Evolutionary conservation across 148 eudicot species (phyloP), one percentile per base, ranked within the genome.

Genomic region (Chenopodium suecicum): DNA sequence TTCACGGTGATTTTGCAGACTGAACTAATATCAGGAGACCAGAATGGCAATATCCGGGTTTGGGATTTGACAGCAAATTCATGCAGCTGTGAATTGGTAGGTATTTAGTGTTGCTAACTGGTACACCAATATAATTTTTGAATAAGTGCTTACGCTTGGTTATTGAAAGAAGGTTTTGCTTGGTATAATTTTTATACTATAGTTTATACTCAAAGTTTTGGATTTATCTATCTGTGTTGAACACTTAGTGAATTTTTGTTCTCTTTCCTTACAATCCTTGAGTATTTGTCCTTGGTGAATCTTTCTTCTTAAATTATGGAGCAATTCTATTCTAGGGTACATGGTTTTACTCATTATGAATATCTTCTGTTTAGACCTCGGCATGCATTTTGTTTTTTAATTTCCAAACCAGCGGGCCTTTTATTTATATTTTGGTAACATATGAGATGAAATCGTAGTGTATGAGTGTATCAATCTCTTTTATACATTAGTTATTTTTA

Each of bases 41-140:
- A 95, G 86, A 93, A 95, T 86, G 99, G 99, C 75, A 95, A 95
- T 81, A 95, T 95, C 77, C 94, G 99, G 70, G 99, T 95, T 47
- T 95, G 99, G 99, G 99, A 95, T 86, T 87, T 95, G 89, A 95
- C 91, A 71, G 98, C 99, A 82, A 95, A 93, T 87, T 95, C 99
- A 34, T 95, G 99, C 85, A 95, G 99, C 88, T 95, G 98, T 90
- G 99, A 95, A 86, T 84, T 95, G 97, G 99, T 95, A 90, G 50
- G 87, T 84, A 47, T 70, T 41, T 8, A 56, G 50, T 46, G 14
- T 50, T 50, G 44, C 44, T 41, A 41, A 4, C 7, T 16, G 50
- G 9, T 17, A 20, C 7, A 41, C 8, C 13, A 34, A 5, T 23
- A 22, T 48, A 47, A 37, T 9, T 70, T 9, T 32, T 9, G 0